A percentile compares a stretch with the other conserved stretches of the same genome.
phyloP scores from a whole-genome alignment of 106 monocot species.

The Phalaenopsis aphrodite region DNA sequence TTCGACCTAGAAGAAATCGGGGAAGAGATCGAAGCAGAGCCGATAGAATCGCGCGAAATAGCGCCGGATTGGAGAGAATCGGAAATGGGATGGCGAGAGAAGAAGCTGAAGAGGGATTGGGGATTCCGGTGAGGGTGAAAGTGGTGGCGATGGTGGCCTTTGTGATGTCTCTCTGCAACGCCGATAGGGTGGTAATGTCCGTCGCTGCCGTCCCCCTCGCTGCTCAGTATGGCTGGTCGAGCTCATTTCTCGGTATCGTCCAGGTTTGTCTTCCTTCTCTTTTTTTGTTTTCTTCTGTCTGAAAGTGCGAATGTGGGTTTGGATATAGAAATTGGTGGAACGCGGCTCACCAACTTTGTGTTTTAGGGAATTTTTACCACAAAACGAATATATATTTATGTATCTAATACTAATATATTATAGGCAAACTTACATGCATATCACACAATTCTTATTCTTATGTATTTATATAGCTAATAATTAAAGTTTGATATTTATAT shows the following conservation, averaged over 20 bases:
- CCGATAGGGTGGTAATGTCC: conserved; percentile 89
- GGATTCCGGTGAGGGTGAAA: conserved; percentile 58
- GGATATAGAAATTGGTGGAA: too few species aligned
- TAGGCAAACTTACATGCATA: too few species aligned
- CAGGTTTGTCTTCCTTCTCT: conserved; percentile 28
- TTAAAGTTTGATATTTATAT: background rate
- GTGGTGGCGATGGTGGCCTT: conserved; percentile 51
- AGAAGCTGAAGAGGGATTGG: background rate
- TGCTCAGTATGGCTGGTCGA: conserved; percentile 62
- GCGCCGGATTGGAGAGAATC: conserved; percentile 1
- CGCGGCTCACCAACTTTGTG: too few species aligned
- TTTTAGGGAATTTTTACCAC: too few species aligned
- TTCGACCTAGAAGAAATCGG: background rate
- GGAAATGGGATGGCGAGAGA: background rate
- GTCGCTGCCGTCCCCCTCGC: conserved; percentile 82
- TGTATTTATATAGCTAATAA: background rate
- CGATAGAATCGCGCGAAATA: background rate
- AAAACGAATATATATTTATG: too few species aligned
- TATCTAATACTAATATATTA: too few species aligned
- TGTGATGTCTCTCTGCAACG: conserved; percentile 81
- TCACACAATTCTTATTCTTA: background rate
- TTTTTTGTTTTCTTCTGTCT: too few species aligned
- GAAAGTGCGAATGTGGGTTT: too few species aligned
- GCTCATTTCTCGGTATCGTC: conserved; percentile 72
- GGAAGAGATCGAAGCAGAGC: background rate